Evolutionary conservation across 805 yeast species (phyloP), one percentile per base, ranked within the genome.

Genomic region (Grigorovia transvaalensis): DNA sequence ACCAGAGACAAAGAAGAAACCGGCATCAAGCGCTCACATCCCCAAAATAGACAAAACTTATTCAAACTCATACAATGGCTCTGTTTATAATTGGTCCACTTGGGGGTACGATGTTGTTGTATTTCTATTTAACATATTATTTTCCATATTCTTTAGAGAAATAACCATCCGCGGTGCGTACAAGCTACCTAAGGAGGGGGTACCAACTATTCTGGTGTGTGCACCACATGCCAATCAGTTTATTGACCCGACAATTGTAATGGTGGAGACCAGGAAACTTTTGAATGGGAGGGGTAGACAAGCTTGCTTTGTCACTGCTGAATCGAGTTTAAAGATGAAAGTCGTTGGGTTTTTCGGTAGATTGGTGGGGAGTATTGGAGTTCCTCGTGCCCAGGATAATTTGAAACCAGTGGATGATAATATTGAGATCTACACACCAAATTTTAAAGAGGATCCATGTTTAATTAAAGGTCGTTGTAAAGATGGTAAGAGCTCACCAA

Each of bases 161-260:
- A 82, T 85, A 46, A 72, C 85, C 50, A 79, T 86, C 1, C 72
- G 89, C 50, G 91, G 91, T 12, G 84, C 61, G 29, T 63, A 62
- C 44, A 61, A 65, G 45, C 53, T 65, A 15, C 70, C 67, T 2
- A 57, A 59, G 5, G 53, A 53, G 4, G 68, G 68, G 15, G 59
- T 60, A 18, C 84, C 90, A 0, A 79, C 84, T n/a, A 82, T 85
- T 51, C 78, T 84, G 59, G 90, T 85, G 41, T 88, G 84, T 44
- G 90, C 90, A 2, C 91, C 91, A 1, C 90, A 85, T 67, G 88
- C 88, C 8, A 88, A 88, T 67, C 96, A 89, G 69, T 90, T 90
- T 64, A 88, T 90, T 38, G 85, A 80, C 58, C 89, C 88, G 3
- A 77, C 88, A 51, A 72, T 91, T 53, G 76, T 91, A 47, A 83